These are phyloP conservation scores for Endocarpon pusillum DNA, from an alignment of 495 filamentous ascomycete genomes.

Conservation along the genomic window DNA sequence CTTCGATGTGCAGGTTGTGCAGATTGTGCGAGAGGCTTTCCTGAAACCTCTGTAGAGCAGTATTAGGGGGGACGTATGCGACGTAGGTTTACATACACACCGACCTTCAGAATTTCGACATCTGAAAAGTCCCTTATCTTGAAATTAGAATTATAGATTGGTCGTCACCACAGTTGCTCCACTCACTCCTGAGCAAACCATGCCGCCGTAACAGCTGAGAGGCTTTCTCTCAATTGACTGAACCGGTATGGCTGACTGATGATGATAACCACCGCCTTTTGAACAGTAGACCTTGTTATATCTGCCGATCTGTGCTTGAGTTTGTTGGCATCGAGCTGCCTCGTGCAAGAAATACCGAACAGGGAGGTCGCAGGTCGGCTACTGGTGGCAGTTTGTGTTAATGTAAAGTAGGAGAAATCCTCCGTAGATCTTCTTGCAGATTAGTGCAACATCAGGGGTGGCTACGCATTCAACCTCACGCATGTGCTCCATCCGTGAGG, in stretches of 20 bases:
- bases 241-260: conserved; percentile 74
- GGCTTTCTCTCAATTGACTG: conserved; percentile 61
- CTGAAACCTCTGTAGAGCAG: conserved; percentile 54
- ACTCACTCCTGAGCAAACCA: conserved; percentile 94
- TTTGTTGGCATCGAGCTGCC: conserved; percentile 68
- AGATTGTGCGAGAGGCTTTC: conserved; percentile 57
- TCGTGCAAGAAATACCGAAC: conserved; percentile 90
- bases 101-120: conserved; percentile 51
- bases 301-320: conserved; percentile 66
- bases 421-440: conserved; percentile 55
- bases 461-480: conserved; percentile 35
- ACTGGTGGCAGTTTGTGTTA: conserved; percentile 47
- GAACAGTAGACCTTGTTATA: conserved; percentile 87
- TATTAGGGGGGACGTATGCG: conserved; percentile 6
- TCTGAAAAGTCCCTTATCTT: conserved; percentile 49
- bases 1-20: conserved; percentile 36
- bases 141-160: too few relatives aligned
- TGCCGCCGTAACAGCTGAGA: conserved; percentile 77
- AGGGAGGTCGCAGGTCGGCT: conserved; percentile 56
- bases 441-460: conserved; percentile 3
- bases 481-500: conserved; percentile 87
- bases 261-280: conserved; percentile 96
- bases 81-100: conserved; percentile 8
- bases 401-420: conserved; percentile 97
- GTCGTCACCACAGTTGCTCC: conserved; percentile 2